Evolutionary conservation across 164 flowering plant genomes (phyloP), one percentile per base, ranked within the genome.

Genomic region (Hamamelis virginiana): DNA sequence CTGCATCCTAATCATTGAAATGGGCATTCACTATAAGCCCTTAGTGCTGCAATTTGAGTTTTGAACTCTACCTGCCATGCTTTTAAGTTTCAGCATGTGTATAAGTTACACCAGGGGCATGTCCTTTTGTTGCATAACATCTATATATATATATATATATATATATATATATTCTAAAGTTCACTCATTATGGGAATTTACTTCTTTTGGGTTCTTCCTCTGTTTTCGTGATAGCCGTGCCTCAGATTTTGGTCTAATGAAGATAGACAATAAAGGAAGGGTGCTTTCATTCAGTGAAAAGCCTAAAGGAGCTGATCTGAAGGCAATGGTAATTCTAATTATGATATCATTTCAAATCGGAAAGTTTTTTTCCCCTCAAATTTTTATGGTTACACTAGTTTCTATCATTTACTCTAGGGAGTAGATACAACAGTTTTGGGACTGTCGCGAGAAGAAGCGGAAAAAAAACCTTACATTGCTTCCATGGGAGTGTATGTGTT

Each of bases 241-340:
- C 72, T 91, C 97, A 68, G 97, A 94, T 83, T 95, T 92, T 75
- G 97, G 98, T 71, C 78, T 92, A 53, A 92, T 95, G 98, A 95
- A 91, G 88, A 95, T 91, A 51, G 91, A 95, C 80, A 78, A 72
- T 46, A 90, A 78, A 75, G 98, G 97, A 75, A 83, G 93, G 69
- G 82, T 94, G 28, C 78, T 89, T 41, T 89, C 85, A 22, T 95
- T 92, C 83, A 88, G 87, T 70, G 97, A 95, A 75, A 95, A 95
- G 79, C 97, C 98, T 21, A 89, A 70, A 74, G 97, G 95, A 68
- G 78, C 53, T 4, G 91, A 87, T 33, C 79, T 95, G 79, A 92
- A 86, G 78, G 89, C 94, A 65, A 91, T 95, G 98, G 98, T 91
- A 82, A 67, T 47, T 0, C 38, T 13, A 16, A 21, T 21, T 26